These are phyloP conservation scores for Friedmanniomyces endolithicus DNA, from an alignment of 495 filamentous ascomycete genomes.

Conservation along the genomic window DNA sequence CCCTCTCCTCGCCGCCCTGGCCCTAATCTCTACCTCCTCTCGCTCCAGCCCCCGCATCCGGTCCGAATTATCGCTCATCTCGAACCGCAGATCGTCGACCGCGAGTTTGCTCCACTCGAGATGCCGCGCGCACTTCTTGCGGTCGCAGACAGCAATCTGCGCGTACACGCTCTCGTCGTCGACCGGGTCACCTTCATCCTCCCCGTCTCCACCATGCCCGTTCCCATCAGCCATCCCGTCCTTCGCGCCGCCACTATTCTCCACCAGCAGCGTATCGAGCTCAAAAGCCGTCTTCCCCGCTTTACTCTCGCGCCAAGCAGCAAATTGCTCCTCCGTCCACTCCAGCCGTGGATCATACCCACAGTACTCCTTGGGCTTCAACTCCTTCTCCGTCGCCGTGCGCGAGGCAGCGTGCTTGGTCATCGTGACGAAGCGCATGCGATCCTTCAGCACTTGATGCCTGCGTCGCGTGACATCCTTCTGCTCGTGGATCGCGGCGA, in stretches of 20 bases:
- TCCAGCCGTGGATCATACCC: constrained; percentile 51
- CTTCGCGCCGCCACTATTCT: neutral
- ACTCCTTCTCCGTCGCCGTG: constrained; percentile 24
- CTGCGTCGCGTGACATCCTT: constrained; percentile 23
- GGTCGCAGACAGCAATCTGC: constrained; percentile 20
- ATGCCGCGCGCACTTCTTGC: constrained; percentile 31
- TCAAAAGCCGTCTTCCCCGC: constrained; percentile 24
- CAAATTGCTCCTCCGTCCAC: constrained; percentile 52
- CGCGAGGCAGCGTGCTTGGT: constrained; percentile 24
- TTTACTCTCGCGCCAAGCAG: constrained; percentile 24
- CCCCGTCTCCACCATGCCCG: constrained; percentile 5
- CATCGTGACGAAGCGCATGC: constrained; percentile 30
- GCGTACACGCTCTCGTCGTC: constrained; percentile 7
- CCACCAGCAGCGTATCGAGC: constrained; percentile 14
- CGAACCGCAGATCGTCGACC: constrained; percentile 30
- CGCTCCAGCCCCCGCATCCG: constrained; percentile 27
- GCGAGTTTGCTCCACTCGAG: constrained; percentile 30
- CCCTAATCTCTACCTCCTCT: constrained; percentile 27
- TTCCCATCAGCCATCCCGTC: neutral
- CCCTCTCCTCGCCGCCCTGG: constrained; percentile 23
- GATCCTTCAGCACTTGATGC: constrained; percentile 29
- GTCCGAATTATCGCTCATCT: constrained; percentile 29
- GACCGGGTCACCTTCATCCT: constrained; percentile 2
- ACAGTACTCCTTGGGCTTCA: constrained; percentile 47
- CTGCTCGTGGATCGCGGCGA: constrained; percentile 20